Base-by-base conservation (phyloP, 192 early-diverging fungal genomes). In the Entomortierella beljakovae region DNA sequence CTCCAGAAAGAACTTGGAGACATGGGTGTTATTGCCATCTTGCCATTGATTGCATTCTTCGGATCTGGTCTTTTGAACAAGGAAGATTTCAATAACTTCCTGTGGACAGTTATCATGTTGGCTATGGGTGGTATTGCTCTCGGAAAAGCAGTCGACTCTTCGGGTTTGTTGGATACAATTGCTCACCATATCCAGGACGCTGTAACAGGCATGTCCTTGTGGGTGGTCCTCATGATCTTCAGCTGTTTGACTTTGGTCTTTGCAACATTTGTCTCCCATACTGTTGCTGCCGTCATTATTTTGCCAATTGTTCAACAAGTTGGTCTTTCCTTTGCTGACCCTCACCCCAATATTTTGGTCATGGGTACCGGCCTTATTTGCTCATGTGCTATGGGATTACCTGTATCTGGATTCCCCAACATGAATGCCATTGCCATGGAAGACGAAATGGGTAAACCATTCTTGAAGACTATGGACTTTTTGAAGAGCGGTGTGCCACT, bases 91-190 rank as follows among this genome's bases (percentile, higher is more conserved):
- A 92, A 94, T 71, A 84, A 82, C 71, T 89, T 92, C 63, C 54
- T 85, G 51, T 87, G 86, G 86, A 76, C 86, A 0, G 86, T 87
- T 32, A 83, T 87, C 42, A 73, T 87, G 46, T 76, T 94, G 20
- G 92, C 92, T 26, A 91, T 91, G 88, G 92, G 92, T 55, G 92
- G 92, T 48, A 91, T 90, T 38, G 89, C 90, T 10, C 85, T 94
- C 18, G 92, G 92, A 38, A 89, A 90, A 65, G 90, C 90, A 0
- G 92, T 93, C 49, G 88, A 91, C 23, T 89, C 88, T 20, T 88
- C 86, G 7, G 92, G 92, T 8, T 79, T 94, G n/a, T 70, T 94
- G 35, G 61, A 83, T 23, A 84, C 85, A 33, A 88, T 94, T 56
- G 89, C 90, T 15, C 66, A 80, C 11, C 57, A 72, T 31, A 81